Evolutionary conservation across 768 basidiomycete genomes (phyloP).

Genomic region (Pulveroboletus sp.): DNA sequence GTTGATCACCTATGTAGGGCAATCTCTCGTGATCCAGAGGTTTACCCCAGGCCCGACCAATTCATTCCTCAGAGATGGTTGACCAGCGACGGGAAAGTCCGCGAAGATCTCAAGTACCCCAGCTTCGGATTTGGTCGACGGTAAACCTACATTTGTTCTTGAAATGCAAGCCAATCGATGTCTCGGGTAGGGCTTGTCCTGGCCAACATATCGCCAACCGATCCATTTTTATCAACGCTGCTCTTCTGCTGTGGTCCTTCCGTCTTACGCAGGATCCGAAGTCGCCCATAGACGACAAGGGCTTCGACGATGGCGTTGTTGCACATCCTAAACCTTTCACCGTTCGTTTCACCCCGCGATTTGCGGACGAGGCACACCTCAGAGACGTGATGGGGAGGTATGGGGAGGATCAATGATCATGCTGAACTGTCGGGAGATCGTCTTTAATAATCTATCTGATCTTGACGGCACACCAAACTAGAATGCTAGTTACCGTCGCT

Average conservation of each 20-base stretch:
- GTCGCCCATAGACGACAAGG: constrained; percentile 55
- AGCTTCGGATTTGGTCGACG: constrained; percentile 55
- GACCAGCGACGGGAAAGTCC: constrained; percentile 33
- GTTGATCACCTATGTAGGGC: constrained; percentile 37
- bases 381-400: constrained; percentile 28
- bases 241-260: constrained; percentile 65
- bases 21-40: constrained; percentile 51
- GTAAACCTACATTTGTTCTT: constrained; percentile 11
- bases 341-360: constrained; percentile 51
- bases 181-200: constrained; percentile 51
- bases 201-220: constrained; percentile 59
- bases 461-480: too few relatives aligned
- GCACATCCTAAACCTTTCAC: constrained; percentile 62
- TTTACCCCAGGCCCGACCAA: constrained; percentile 56
- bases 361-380: constrained; percentile 21
- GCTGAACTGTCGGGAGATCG: too few relatives aligned
- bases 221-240: constrained; percentile 63
- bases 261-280: constrained; percentile 46
- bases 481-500: too few relatives aligned
- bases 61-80: constrained; percentile 62
- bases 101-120: constrained; percentile 51
- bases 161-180: background rate
- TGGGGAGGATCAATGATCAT: constrained; percentile 5
- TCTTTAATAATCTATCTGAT: too few relatives aligned
- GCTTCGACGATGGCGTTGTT: constrained; percentile 62